These are phyloP conservation scores for Pestalotiopsis sp. DNA, from an alignment of 2,329 filamentous ascomycete species.

Conservation along the genomic window DNA sequence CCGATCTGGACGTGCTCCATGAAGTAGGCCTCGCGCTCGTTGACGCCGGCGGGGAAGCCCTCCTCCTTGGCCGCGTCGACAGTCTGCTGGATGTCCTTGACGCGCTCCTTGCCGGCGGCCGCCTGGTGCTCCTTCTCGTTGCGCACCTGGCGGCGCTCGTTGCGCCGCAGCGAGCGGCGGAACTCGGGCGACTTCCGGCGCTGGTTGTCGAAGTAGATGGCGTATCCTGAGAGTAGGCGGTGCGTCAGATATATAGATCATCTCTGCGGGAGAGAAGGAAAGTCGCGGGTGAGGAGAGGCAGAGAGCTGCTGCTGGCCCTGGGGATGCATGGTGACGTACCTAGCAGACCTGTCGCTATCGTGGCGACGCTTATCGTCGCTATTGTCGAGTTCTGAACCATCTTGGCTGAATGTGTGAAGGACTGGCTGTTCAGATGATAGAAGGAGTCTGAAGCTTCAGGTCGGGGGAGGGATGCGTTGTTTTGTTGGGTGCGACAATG, in stretches of 20 bases:
- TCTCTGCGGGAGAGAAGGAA: neutral
- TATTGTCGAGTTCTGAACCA: constrained; percentile 55
- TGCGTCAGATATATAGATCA: neutral
- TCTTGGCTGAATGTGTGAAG: constrained; percentile 23
- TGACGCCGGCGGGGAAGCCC: constrained; percentile 86
- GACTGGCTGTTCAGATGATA: neutral
- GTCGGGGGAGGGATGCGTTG: neutral
- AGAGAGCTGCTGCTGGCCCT: constrained; percentile 10
- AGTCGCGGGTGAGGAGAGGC: constrained; percentile 6
- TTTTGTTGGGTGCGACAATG: neutral
- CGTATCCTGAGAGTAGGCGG: constrained; percentile 52
- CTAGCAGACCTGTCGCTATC: constrained; percentile 59
- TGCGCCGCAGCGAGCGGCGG: constrained; percentile 69
- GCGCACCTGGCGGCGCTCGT: constrained; percentile 72
- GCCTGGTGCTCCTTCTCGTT: constrained; percentile 73
- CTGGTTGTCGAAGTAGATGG: constrained; percentile 69
- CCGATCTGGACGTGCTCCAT: constrained; percentile 92
- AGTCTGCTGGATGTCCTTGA: constrained; percentile 71
- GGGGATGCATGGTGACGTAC: constrained; percentile 41
- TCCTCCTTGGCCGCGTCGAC: constrained; percentile 85
- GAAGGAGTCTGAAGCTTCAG: neutral
- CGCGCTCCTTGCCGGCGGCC: constrained; percentile 65
- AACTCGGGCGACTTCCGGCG: constrained; percentile 66
- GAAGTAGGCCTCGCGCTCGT: constrained; percentile 95
- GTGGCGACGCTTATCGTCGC: constrained; percentile 65